Conservation (phyloP, 2,329 filamentous ascomycete genomes). For the Hymenoscyphus scutula region DNA sequence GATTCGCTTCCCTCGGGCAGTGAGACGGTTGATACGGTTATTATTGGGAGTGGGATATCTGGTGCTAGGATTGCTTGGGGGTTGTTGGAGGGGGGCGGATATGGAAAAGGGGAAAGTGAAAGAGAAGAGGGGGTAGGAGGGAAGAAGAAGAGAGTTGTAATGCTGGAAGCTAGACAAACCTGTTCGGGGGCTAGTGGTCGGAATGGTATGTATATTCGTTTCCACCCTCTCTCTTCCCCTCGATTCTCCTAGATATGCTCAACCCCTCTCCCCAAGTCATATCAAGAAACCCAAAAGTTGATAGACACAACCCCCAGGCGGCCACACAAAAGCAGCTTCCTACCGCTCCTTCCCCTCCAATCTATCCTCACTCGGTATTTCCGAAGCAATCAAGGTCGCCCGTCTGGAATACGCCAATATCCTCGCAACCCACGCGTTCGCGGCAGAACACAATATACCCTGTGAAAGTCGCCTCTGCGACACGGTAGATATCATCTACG, state of each 20-base stretch:
- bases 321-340: constrained; percentile 36
- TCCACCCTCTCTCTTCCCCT: neutral
- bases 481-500: constrained; percentile 40
- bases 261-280: neutral
- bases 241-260: neutral
- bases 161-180: constrained; percentile 39
- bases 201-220: constrained; percentile 31
- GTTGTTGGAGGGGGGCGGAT: constrained; percentile 24
- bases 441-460: constrained; percentile 45
- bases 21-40: constrained; percentile 19
- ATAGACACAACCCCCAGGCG: constrained; percentile 24
- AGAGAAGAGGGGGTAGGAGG: constrained; percentile 10
- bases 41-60: constrained; percentile 30
- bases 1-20: constrained; percentile 13
- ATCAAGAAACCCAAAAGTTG: neutral
- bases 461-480: constrained; percentile 45
- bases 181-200: constrained; percentile 39
- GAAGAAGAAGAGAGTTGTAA: constrained; percentile 28
- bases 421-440: constrained; percentile 53
- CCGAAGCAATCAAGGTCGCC: constrained; percentile 34
- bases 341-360: constrained; percentile 33
- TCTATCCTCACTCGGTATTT: constrained; percentile 14
- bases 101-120: constrained; percentile 5
- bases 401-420: constrained; percentile 54
- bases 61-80: constrained; percentile 26